Base-by-base conservation (phyloP, 768 basidiomycete genomes). In the Russula virescens region DNA sequence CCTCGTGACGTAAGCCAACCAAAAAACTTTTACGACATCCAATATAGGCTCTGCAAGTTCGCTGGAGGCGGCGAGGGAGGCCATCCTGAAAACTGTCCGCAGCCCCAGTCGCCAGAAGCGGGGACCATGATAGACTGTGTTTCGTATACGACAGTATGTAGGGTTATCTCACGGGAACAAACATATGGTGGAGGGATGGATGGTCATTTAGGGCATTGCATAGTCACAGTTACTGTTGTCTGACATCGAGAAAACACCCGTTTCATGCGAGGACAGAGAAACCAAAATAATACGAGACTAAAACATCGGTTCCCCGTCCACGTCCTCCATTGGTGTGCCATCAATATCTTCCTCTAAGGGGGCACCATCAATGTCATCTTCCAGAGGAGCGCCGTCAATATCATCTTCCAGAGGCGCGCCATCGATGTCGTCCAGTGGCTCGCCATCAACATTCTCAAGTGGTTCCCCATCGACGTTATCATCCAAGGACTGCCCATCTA, bases 41-140 rank as follows among this genome's bases (percentile, higher is more conserved):
- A 26, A 51, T 56, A 28, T 68, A 92, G 91, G 91, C 60, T 79
- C 88, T 23, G 84, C 88, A 72, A 72, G 77, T 57, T 83, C 87
- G 61, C 82, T 93, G 55, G 71, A 80, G 59, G 78, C 80, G n/a
- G 91, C 91, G 18, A 93, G 85, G 74, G 84, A 87, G 38, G 87
- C 87, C 26, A 90, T 94, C 69, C 73, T 89, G 40, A 83, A 78
- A 71, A 84, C 87, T 73, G 65, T 68, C 35, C 65, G 63, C 25
- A 67, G 64, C 38, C 64, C 65, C 55, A 67, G 45, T 53, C 64
- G 66, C 57, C 66, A 66, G 57, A 57, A 58, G 34, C 52, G 63
- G 19, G 45, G 31, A 31, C 31, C 28, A 28, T 18, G 65, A 14
- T 61, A 23, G 64, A 46, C 23, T 31, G 31, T 46, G 38, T 49